Base-by-base conservation (phyloP, 306 rosid species). In the Rosa rugosa region DNA sequence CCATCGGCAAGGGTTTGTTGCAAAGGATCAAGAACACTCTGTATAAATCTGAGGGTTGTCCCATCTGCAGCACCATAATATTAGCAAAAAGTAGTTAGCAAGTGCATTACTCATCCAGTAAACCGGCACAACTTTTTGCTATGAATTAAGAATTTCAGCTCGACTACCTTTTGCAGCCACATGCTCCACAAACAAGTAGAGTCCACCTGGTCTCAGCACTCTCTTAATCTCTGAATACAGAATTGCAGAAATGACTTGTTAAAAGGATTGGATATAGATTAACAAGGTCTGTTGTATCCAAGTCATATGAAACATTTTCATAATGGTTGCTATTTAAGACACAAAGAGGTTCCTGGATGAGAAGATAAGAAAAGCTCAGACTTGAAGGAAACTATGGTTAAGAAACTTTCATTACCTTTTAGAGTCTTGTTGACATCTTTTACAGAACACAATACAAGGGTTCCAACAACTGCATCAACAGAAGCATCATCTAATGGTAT, bases 381-480 rank as follows among this genome's bases (percentile, higher is more conserved):
- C 36, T 31, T 69, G 44, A 66, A 74, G 3, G 45, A 84, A 67
- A 74, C 8, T 41, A 49, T 67, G 60, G 34, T 44, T 65, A 41
- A 25, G 22, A 63, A 2, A 56, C 34, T 53, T 85, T 71, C 27
- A 75, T 73, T 86, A 92, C 98, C 99, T 77, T 85, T 75, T 12
- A 95, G 86, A 46, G 98, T 72, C 91, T 75, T 36, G 36, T 90
- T 84, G 77, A 90, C 96, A 84, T 95, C 93, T 76, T 78, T 84
- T 64, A 95, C 99, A 41, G 99, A 95, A 85, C 98, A 92, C 71
- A 95, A 74, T n/a, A 92, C 96, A 64, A 95, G 94, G 47, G 98
- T 95, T 78, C 98, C 98, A 68, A 95, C 94, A 82, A 95, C 94
- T 71, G 93, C 99, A 85, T 95, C 99, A 27, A 91, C 91, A n/a